These are phyloP conservation scores for Lactarius indigo DNA, from an alignment of 768 basidiomycete genomes.

Conservation along the genomic window DNA sequence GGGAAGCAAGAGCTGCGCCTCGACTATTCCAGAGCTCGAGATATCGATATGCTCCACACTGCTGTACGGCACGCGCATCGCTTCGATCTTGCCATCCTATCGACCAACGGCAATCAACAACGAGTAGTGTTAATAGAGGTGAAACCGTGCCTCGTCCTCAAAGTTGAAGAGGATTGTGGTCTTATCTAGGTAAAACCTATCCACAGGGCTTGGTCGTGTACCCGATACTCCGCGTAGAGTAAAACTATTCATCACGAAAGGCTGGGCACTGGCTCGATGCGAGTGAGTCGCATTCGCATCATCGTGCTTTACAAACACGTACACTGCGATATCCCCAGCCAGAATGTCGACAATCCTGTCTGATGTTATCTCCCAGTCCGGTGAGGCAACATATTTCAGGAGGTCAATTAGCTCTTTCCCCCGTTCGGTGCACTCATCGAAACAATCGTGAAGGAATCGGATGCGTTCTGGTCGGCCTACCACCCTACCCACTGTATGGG, in stretches of 20 bases:
- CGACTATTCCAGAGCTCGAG: slow-evolving; percentile 16
- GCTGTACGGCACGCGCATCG: slow-evolving; percentile 13
- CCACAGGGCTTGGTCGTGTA: neutral
- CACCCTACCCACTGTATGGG: slow-evolving; percentile 8
- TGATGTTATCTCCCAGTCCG: slow-evolving; percentile 24
- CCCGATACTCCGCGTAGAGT: slow-evolving; percentile 2
- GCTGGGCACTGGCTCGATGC: slow-evolving; percentile 17
- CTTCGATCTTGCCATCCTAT: slow-evolving; percentile 23
- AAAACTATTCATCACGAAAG: slow-evolving; percentile 19
- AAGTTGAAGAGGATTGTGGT: slow-evolving; percentile 23
- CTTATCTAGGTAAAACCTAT: slow-evolving; percentile 23
- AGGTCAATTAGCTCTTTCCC: slow-evolving; percentile 22
- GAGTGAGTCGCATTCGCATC: neutral
- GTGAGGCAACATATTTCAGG: slow-evolving; percentile 15
- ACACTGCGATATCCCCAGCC: slow-evolving; percentile 25
- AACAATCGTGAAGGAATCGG: slow-evolving; percentile 22
- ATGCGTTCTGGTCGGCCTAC: slow-evolving; percentile 16
- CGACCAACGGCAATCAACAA: neutral
- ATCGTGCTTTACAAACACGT: neutral
- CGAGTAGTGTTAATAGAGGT: neutral
- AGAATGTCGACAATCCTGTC: slow-evolving; percentile 26
- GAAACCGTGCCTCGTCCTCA: slow-evolving; percentile 18
- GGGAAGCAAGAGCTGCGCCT: neutral
- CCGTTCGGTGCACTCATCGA: slow-evolving; percentile 2
- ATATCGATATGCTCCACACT: slow-evolving; percentile 9